These are phyloP conservation scores for Discostella stelligeroides DNA, from an alignment of 108 stramenopile genomes.

Conservation along the genomic window DNA sequence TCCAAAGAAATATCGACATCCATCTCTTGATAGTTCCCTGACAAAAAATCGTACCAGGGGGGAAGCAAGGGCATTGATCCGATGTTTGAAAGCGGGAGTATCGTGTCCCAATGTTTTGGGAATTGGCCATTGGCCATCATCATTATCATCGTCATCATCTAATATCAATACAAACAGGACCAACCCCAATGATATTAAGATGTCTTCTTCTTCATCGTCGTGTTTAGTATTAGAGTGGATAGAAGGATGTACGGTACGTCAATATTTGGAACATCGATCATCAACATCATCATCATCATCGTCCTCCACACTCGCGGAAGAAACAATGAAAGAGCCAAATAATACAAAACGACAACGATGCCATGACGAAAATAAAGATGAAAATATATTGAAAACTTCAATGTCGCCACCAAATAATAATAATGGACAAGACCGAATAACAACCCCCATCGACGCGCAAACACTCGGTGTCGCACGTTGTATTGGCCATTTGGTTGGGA, in stretches of 20 bases:
- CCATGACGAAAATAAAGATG: conserved; percentile 6
- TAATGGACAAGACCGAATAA: conserved; percentile 35
- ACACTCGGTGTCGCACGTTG: conserved; percentile 47
- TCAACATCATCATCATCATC: conserved; percentile 9
- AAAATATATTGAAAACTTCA: too few relatives aligned
- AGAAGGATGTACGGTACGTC: conserved; percentile 68
- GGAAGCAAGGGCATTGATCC: conserved; percentile 68
- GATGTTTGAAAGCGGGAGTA: conserved; percentile 65
- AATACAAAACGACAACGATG: conserved; percentile 19
- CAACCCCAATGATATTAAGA: too few relatives aligned
- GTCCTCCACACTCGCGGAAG: too few relatives aligned
- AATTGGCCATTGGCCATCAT: conserved; percentile 56
- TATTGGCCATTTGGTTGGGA: conserved; percentile 82
- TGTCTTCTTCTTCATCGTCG: too few relatives aligned
- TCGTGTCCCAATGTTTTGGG: conserved; percentile 58
- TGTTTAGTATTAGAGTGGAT: conserved; percentile 75
- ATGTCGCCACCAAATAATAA: too few relatives aligned
- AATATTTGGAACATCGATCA: conserved; percentile 47
- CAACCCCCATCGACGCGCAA: conserved; percentile 34
- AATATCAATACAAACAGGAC: too few relatives aligned
- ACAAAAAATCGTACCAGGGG: conserved; percentile 87
- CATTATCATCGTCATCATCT: conserved; percentile 21
- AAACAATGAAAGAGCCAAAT: too few relatives aligned
- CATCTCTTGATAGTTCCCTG: conserved; percentile 85
- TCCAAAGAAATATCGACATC: conserved; percentile 93